Base-by-base conservation (phyloP, 768 basidiomycete species). In the Paxillus ammoniavirescens region DNA sequence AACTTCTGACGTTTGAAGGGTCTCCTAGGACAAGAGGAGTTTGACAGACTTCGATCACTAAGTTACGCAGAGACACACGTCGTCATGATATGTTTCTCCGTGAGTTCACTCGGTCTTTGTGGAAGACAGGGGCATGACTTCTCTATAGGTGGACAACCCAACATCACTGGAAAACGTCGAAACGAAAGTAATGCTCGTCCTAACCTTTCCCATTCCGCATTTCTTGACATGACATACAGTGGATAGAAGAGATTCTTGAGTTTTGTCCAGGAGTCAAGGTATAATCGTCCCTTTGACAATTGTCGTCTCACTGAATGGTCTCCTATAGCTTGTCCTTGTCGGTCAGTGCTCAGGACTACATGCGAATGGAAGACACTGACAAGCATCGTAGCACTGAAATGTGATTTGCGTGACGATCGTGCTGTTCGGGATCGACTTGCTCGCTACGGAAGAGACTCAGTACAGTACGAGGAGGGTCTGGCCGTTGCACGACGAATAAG, bases 51-150 rank as follows among this genome's bases (percentile, higher is more conserved):
- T 52, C 82, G 96, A 44, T 96, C 94, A 10, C 74, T 98, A n/a
- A 92, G 90, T 36, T 98, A 98, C 69, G 91, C 96, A 8, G 96
- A 98, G 71, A 97, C 96, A 1, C 91, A 98, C 72, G 89, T 98
- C 54, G 81, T 98, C 58, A 90, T 98, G 89, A 77, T 98, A 23
- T 98, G 96, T 72, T 98, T 97, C 70, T 96, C 95, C 36, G 93
- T 92, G 58, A 53, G 83, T 74, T 9, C 31, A 23, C n/a, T 4
- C 2, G 3, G 45, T 23, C 3, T 4, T 13, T 14, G 26, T 3
- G 42, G 7, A 33, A n/a, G 7, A 30, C 15, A 18, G 13, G 28
- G 43, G 30, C 2, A 30, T 49, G 18, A 41, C 40, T 17, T 18
- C 31, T 26, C 15, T 14, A 8, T 59, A 91, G 89, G 87, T 96